Evolutionary conservation across 257 asterid species (phyloP).

Genomic region (Fraxinus quadrangulata): DNA sequence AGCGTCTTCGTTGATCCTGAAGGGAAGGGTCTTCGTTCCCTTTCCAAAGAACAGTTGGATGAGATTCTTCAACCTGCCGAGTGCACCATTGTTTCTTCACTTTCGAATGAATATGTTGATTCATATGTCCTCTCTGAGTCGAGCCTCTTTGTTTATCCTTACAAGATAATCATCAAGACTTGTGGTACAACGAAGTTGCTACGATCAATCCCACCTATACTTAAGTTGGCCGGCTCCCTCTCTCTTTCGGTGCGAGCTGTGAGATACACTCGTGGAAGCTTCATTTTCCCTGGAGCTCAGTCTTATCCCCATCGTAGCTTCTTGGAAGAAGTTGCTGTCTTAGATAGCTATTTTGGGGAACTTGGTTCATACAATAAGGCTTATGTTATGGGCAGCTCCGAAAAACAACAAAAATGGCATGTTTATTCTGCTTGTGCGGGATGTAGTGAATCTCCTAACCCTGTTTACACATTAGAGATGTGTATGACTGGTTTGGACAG

Average conservation of each 20-base stretch:
- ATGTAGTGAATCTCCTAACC: constrained; percentile 32
- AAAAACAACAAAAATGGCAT: constrained; percentile 66
- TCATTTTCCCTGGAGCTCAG: constrained; percentile 85
- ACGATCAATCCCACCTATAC: constrained; percentile 69
- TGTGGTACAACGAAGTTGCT: constrained; percentile 84
- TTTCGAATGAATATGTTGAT: constrained; percentile 65
- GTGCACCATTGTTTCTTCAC: constrained; percentile 75
- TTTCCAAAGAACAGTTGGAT: constrained; percentile 64
- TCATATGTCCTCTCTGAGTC: constrained; percentile 89
- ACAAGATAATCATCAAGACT: constrained; percentile 77
- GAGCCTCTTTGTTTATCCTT: constrained; percentile 71
- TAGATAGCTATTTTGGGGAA: constrained; percentile 64
- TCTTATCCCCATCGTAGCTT: constrained; percentile 72
- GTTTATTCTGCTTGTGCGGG: constrained; percentile 65
- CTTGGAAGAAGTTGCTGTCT: constrained; percentile 74
- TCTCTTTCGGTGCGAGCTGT: constrained; percentile 57
- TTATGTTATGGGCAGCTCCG: constrained; percentile 55
- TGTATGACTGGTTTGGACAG: constrained; percentile 82
- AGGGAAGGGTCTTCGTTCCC: constrained; percentile 71
- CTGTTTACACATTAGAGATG: constrained; percentile 76
- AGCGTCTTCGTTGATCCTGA: constrained; percentile 74
- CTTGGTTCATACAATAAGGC: constrained; percentile 67
- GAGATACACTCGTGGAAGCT: constrained; percentile 77
- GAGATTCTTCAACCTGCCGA: constrained; percentile 78
- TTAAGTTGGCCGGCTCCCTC: constrained; percentile 52